Evolutionary conservation across 2,329 filamentous ascomycete genomes (phyloP), one percentile per base, ranked within the genome.

Genomic region (Coniochaeta pulveracea): DNA sequence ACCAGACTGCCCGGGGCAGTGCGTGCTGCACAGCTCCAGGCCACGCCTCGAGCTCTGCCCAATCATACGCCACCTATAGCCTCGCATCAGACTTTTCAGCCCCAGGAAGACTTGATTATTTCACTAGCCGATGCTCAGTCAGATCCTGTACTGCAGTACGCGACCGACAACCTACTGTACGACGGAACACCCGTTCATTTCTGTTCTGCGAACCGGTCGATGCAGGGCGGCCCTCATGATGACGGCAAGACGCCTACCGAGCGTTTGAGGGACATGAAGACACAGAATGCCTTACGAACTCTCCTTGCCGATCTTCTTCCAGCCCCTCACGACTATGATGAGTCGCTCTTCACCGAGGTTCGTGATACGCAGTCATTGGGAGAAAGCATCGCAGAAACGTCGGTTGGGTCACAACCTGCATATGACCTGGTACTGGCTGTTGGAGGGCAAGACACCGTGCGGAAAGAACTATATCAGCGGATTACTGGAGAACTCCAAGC

Each of bases 361-460:
- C 61, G 63, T 1, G 68, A 71, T 26, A 55, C 64, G 26, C 52
- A 51, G 39, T 32, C 48, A 47, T 0, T 47, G 42, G 15, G 46
- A 51, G 5, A 51, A 57, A 18, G 51, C 3, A 14, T 21, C 6
- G 18, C 28, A 10, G 28, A 17, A 17, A n/a, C 22, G 18, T 6
- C n/a, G 4, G 5, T 10, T 22, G 22, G 19, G 18, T 17, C 19
- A 50, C 10, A 54, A 58, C 21, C 61, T 57, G 23, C 73, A 10
- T n/a, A n/a, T n/a, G 71, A 78, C 42, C 60, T 76, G 31, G 72
- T 80, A 4, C 48, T 80, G 10, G 73, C 73, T 3, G 56, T 80
- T 14, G 74, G 75, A 4, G 62, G 64, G 4, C 70, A 79, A 41
- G 57, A 58, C 16, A 65, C 62, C 3, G 71, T 77, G 2, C 60